A percentile compares a stretch with the other conserved stretches of the same genome.
phyloP scores from a whole-genome alignment of 441 rosid genomes.

The Gossypium schwendimanii region DNA sequence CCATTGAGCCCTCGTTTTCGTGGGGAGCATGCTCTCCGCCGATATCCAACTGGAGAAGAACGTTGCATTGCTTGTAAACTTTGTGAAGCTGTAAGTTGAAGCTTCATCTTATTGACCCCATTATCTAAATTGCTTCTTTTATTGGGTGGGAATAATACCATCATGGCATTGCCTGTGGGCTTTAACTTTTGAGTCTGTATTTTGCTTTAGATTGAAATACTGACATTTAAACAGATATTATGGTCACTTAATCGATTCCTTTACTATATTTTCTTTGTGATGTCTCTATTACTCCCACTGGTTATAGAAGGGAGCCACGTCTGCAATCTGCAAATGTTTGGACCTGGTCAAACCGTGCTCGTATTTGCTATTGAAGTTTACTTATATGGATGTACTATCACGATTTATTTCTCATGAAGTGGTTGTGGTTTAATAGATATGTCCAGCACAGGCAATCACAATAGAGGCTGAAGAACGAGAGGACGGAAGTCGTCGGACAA shows the following conservation, averaged over 20 bases:
- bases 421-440: slow-evolving; percentile 44
- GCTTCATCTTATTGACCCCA: not conserved
- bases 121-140: not conserved
- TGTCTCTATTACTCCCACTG: not conserved
- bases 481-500: slow-evolving; percentile 98
- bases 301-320: not conserved
- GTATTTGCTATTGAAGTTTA: not conserved
- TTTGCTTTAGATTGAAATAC: not conserved
- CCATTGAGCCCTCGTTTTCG: slow-evolving; percentile 96
- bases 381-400: not conserved
- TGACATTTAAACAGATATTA: not conserved
- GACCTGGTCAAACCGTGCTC: not conserved
- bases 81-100: slow-evolving; percentile 87
- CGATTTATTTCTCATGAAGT: slow-evolving; percentile 13
- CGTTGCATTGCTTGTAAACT: slow-evolving; percentile 99
- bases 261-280: not conserved
- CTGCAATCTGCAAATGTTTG: not conserved
- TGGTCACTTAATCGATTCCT: not conserved
- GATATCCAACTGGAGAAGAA: slow-evolving; percentile 95
- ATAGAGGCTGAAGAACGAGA: slow-evolving; percentile 97
- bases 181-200: not conserved
- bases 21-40: slow-evolving; percentile 90
- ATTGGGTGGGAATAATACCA: not conserved
- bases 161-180: not conserved
- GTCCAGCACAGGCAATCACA: slow-evolving; percentile 98